Evolutionary conservation across 352 stramenopile species (phyloP), one percentile per base, ranked within the genome.

Genomic region (Globisporangium barbulae): DNA sequence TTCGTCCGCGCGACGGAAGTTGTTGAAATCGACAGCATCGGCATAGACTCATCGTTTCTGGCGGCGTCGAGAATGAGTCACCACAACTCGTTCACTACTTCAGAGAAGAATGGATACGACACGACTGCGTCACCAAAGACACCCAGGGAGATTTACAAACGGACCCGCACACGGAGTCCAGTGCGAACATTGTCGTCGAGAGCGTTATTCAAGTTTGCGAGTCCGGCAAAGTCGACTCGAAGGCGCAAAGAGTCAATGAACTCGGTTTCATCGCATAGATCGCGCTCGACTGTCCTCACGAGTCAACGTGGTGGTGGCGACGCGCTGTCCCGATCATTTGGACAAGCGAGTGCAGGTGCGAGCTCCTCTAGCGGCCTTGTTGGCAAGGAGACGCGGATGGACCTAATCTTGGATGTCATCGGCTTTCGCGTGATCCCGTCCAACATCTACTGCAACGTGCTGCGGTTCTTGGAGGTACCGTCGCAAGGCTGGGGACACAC

Each of bases 371-470:
- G n/a, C 10, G 49, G 47, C n/a, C 31, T 44, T 19, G 41, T 60
- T n/a, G 67, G 66, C 42, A 70, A 53, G 21, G 78, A 85, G 63
- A 70, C 55, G 63, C 76, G 73, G 44, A 90, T 89, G 50, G 79
- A 94, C 50, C 41, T 94, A 22, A 76, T 80, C 21, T 58, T 93
- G 48, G 85, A 93, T 67, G 59, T 94, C 30, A 73, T 85, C 21
- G 83, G 83, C 15, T 92, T 94, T 39, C 87, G 83, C 41, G 73
- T 94, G 6, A 92, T 91, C 25, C 82, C 85, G 39, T 92, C 83
- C 3, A 94, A 91, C 62, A 92, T 94, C 35, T 80, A 90, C 58
- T 90, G 89, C 57, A 80, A 94, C 58, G 69, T 92, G 15, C 56
- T 91, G 55, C 72, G 77, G 17, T 94, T 94, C 65, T 67, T 94